These are phyloP conservation scores for Xylaria nigripes DNA, from an alignment of 495 filamentous ascomycete genomes.

Conservation along the genomic window DNA sequence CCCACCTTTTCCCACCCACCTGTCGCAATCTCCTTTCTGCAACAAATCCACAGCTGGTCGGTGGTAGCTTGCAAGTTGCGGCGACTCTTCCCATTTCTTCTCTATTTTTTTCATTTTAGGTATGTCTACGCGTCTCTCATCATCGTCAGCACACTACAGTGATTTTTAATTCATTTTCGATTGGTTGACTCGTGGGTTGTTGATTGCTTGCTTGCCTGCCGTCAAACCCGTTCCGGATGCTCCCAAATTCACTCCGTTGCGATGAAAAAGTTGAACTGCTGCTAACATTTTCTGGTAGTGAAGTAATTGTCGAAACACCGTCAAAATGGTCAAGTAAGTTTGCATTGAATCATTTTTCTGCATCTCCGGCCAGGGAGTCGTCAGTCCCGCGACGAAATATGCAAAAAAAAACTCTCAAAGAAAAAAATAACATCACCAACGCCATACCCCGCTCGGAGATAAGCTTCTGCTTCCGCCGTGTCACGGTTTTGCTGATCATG, in stretches of 20 bases:
- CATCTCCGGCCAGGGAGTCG: neutral
- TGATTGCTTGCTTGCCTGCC: no score
- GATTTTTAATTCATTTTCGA: no score
- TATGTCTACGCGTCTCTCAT: constrained; percentile 8
- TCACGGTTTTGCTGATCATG: constrained; percentile 24
- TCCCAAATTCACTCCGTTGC: neutral
- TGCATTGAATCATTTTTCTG: neutral
- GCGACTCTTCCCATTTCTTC: constrained; percentile 9
- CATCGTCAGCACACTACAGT: neutral
- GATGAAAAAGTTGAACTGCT: constrained; percentile 15
- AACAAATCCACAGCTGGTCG: constrained; percentile 22
- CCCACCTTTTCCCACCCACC: no score
- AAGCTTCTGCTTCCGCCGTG: constrained; percentile 20
- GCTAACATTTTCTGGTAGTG: constrained; percentile 21
- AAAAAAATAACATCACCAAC: constrained; percentile 3
- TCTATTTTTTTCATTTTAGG: constrained; percentile 10
- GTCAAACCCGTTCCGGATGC: neutral
- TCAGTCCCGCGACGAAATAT: neutral
- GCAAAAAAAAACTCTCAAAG: neutral
- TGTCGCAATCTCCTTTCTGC: constrained; percentile 12
- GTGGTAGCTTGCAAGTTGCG: constrained; percentile 23
- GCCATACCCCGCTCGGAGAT: constrained; percentile 38
- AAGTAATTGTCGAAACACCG: constrained; percentile 56
- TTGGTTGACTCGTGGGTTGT: no score
- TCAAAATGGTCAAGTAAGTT: constrained; percentile 99